Evolutionary conservation across 2,329 filamentous ascomycete species (phyloP).

Genomic region (Beauveria medogensis): DNA sequence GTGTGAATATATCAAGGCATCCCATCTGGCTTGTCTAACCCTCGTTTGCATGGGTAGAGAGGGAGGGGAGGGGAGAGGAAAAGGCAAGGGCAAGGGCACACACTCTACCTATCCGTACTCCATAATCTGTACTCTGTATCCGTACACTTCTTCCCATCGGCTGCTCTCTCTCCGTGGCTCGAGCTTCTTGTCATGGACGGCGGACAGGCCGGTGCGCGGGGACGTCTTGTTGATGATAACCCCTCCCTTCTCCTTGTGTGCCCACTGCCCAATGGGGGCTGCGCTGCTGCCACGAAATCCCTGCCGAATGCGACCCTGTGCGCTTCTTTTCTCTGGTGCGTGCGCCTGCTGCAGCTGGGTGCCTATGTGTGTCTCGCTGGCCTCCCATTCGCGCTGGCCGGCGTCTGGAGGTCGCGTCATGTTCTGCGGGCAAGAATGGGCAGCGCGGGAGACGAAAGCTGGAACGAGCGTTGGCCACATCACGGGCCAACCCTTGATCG

Average conservation of each 20-base stretch:
- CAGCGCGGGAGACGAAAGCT: background rate
- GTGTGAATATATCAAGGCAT: background rate
- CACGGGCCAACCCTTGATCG: slow-evolving; percentile 9
- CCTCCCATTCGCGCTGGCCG: slow-evolving; percentile 6
- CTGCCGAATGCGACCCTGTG: background rate
- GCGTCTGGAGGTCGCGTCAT: background rate
- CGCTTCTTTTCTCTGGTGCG: background rate
- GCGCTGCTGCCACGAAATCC: background rate
- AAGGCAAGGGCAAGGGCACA: background rate
- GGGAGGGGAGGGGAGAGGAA: background rate
- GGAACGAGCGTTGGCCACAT: background rate
- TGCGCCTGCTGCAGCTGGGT: slow-evolving; percentile 1
- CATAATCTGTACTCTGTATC: no score
- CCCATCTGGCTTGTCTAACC: background rate
- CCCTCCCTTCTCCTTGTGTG: background rate
- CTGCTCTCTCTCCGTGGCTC: background rate
- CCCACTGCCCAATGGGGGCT: background rate
- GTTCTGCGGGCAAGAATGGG: background rate
- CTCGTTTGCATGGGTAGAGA: no score
- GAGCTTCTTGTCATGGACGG: background rate
- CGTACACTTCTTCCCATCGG: background rate
- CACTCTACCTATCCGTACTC: background rate
- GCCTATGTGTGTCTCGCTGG: background rate
- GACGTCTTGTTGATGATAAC: background rate
- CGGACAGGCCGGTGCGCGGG: slow-evolving; percentile 7